Conservation (phyloP, 148 eudicot genomes). For the Amaranthus palmeri region DNA sequence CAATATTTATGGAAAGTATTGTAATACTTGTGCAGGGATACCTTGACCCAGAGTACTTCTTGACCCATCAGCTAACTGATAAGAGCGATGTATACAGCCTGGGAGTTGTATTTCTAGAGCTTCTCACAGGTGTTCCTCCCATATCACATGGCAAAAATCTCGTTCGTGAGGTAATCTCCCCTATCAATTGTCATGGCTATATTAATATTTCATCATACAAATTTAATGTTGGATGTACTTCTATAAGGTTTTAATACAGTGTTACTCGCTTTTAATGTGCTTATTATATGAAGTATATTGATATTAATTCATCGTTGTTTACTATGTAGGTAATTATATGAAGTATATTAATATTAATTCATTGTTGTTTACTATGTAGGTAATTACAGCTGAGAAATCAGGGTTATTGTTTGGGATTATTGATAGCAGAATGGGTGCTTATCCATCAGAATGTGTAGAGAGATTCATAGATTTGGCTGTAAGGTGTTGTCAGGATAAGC, state of each 20-base stretch:
- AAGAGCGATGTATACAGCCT: constrained; percentile 89
- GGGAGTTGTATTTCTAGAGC: constrained; percentile 79
- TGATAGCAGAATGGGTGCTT: constrained; percentile 61
- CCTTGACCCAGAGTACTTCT: constrained; percentile 80
- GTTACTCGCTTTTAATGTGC: not conserved
- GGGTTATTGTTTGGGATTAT: constrained; percentile 45
- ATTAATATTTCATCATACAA: too few relatives aligned
- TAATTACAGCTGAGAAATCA: constrained; percentile 40
- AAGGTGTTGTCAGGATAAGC: constrained; percentile 51
- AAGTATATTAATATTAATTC: not conserved
- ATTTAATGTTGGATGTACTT: too few relatives aligned
- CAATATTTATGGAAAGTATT: not conserved
- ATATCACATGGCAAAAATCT: constrained; percentile 72
- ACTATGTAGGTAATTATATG: not conserved
- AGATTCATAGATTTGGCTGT: constrained; percentile 55
- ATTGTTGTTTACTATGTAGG: constrained; percentile 27
- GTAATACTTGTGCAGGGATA: constrained; percentile 55
- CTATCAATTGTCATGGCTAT: too few relatives aligned
- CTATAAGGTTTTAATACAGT: not conserved
- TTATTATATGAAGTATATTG: not conserved
- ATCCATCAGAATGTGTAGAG: constrained; percentile 60
- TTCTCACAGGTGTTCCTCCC: constrained; percentile 69
- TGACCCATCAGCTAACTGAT: constrained; percentile 76
- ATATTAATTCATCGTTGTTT: not conserved
- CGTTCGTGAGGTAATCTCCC: constrained; percentile 67